Conservation (phyloP, 2,329 filamentous ascomycete genomes). For the Hypoxylon sp. region DNA sequence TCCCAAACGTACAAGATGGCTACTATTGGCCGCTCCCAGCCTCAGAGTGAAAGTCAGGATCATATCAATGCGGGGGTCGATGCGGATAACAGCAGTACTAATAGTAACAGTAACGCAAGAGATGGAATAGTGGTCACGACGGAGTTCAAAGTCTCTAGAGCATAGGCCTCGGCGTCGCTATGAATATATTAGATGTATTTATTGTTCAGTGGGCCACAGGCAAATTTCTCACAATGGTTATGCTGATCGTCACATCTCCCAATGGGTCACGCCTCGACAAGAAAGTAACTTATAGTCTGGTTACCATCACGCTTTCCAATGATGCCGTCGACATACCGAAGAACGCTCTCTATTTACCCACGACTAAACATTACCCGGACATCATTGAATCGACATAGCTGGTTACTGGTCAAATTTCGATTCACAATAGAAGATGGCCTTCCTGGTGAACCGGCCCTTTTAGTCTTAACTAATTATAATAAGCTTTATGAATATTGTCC, state of each 20-base stretch:
- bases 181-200: slow-evolving; percentile 1
- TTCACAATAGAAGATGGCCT: not conserved
- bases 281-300: not conserved
- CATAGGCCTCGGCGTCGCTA: not conserved
- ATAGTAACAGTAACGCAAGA: slow-evolving; percentile 1
- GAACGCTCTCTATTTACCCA: not conserved
- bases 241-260: not conserved
- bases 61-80: slow-evolving; percentile 5
- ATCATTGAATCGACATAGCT: not conserved
- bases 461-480: not conserved
- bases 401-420: not conserved
- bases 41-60: slow-evolving; percentile 11
- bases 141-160: slow-evolving; percentile 8
- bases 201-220: not conserved
- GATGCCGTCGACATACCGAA: not conserved
- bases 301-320: not conserved
- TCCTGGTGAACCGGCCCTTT: not conserved
- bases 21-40: slow-evolving; percentile 7
- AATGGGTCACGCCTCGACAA: not conserved
- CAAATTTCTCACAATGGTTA: not conserved
- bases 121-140: slow-evolving; percentile 8
- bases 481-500: too few relatives aligned
- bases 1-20: slow-evolving; percentile 3
- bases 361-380: not conserved
- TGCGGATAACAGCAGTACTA: slow-evolving; percentile 6